phyloP scores from a whole-genome alignment of 176 grass and related monocot species.

The Carex littledalei region DNA sequence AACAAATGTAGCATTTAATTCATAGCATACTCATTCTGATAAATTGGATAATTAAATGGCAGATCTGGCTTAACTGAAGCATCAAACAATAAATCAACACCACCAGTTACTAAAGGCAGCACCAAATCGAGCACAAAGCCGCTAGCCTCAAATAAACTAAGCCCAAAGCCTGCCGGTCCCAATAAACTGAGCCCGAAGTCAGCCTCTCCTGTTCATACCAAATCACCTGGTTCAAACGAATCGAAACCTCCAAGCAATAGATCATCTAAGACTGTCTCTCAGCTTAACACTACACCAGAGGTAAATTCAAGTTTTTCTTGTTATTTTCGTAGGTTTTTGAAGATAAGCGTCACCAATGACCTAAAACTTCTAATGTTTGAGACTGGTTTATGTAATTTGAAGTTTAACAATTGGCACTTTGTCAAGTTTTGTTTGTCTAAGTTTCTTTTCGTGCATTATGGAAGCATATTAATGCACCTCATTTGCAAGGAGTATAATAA shows the following conservation, averaged over 20 bases:
- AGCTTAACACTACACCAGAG: slow-evolving; percentile 24
- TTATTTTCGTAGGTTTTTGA: too few relatives aligned
- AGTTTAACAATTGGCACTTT: background rate
- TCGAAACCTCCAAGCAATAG: slow-evolving; percentile 32
- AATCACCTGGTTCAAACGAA: slow-evolving; percentile 40
- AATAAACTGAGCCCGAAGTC: slow-evolving; percentile 32
- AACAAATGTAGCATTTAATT: background rate
- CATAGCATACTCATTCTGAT: background rate
- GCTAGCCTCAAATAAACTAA: slow-evolving; percentile 10
- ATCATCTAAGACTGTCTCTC: slow-evolving; percentile 39
- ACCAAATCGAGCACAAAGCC: slow-evolving; percentile 34
- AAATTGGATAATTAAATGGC: background rate
- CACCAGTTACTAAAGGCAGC: slow-evolving; percentile 42
- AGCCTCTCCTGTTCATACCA: slow-evolving; percentile 20
- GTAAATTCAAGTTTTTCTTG: slow-evolving; percentile 9
- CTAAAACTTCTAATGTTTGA: background rate
- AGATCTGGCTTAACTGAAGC: slow-evolving; percentile 62
- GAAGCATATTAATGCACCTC: background rate
- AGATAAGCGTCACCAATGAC: too few relatives aligned
- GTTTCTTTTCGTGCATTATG: background rate
- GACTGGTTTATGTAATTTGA: background rate
- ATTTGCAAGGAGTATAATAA: background rate
- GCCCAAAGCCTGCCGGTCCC: slow-evolving; percentile 20
- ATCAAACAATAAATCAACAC: slow-evolving; percentile 55
- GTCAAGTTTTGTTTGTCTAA: background rate